Conservation (phyloP, 2,329 filamentous ascomycete species). For the Botryosphaeria dothidea region DNA sequence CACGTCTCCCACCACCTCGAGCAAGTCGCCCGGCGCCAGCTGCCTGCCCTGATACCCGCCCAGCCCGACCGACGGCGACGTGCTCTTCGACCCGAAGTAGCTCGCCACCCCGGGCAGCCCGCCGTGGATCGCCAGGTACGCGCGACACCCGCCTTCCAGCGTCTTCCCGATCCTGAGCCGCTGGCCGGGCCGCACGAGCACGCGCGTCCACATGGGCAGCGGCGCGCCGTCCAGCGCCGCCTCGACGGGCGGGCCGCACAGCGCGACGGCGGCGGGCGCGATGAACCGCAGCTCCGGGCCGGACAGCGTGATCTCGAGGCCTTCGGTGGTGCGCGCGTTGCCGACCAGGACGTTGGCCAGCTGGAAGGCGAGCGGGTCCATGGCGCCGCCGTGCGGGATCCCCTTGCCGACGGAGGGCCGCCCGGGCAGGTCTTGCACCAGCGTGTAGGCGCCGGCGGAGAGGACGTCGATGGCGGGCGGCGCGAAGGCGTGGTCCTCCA, state of each 20-base stretch:
- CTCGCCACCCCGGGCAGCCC: constrained; percentile 55
- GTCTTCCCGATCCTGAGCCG: constrained; percentile 58
- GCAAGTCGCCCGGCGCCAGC: constrained; percentile 56
- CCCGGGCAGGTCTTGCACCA: constrained; percentile 61
- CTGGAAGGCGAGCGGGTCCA: constrained; percentile 61
- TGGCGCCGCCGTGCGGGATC: constrained; percentile 61
- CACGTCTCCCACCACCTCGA: constrained; percentile 41
- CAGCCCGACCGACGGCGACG: constrained; percentile 57
- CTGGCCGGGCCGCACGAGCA: constrained; percentile 54
- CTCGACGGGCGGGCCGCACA: constrained; percentile 59
- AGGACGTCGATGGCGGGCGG: constrained; percentile 58
- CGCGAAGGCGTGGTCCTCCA: constrained; percentile 52
- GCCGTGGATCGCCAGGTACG: constrained; percentile 60
- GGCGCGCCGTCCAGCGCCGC: constrained; percentile 51
- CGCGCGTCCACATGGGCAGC: constrained; percentile 57
- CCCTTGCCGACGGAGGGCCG: constrained; percentile 59
- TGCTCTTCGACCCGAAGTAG: constrained; percentile 62
- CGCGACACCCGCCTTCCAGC: constrained; percentile 52
- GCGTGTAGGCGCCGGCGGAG: constrained; percentile 57
- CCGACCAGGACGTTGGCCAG: constrained; percentile 63
- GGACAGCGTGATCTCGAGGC: constrained; percentile 61
- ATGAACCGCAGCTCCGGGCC: constrained; percentile 62
- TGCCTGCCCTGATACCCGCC: constrained; percentile 62
- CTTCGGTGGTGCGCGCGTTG: constrained; percentile 54
- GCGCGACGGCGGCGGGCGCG: constrained; percentile 53